Base-by-base conservation (phyloP, 257 asterid genomes). In the Solanum chmielewskii region DNA sequence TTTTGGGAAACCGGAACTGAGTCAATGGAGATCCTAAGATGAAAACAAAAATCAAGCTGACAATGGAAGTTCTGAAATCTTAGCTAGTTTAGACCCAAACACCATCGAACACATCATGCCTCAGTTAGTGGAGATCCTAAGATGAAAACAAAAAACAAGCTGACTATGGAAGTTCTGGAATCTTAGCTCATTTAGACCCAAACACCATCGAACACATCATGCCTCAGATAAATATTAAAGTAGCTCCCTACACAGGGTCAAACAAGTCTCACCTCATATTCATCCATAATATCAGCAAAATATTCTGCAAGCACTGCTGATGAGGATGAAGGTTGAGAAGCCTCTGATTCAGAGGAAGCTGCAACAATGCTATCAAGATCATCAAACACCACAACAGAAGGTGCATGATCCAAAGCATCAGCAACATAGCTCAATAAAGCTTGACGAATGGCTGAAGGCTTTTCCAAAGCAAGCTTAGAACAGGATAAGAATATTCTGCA, bases 351-450 rank as follows among this genome's bases (percentile, higher is more conserved):
- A 13, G 96, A 90, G 90, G 98, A 90, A 86, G 98, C 91, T 45
- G 95, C 88, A 86, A 97, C 87, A 29, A 97, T 96, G 93, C 95
- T 91, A 87, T 97, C 99, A 90, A 97, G 94, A 95, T 97, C 99
- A 92, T 97, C 99, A 90, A 97, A 94, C 87, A 97, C 87, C 74
- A 97, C 86, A 88, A 95, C 92, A 83, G 99, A 95, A 87, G 99
- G 99, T 42, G 98, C 94, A 91, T 91, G 95, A 91, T 95, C 98
- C 85, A 95, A 87, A 47, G 98, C 99, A 90, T 95, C 97, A 60
- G 98, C 88, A 77, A 95, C 91, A 91, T 91, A 91, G 85, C 93
- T 90, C 39, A 95, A 91, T 88, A 97, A 91, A 76, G 91, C 91
- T 90, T 93, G 96, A 84, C 93, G 98, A 86, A 93, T 89, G 44